Evolutionary conservation across 495 filamentous ascomycete species (phyloP).

Genomic region (Penicillium robsamsonii): DNA sequence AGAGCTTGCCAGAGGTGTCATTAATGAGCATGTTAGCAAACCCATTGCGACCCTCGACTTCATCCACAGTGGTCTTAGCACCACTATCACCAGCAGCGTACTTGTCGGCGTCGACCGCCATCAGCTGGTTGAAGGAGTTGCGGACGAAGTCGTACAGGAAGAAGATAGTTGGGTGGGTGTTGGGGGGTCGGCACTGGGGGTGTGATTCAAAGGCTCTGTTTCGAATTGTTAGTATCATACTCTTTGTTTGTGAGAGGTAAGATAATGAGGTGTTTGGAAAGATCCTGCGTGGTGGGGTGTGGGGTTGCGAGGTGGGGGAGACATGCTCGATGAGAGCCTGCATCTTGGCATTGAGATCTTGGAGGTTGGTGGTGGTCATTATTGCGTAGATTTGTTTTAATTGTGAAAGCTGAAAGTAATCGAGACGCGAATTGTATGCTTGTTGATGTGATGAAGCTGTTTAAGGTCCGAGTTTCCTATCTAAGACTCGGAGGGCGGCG

Average conservation of each 20-base stretch:
- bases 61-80: constrained; percentile 16
- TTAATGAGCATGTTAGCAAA: constrained; percentile 30
- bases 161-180: constrained; percentile 33
- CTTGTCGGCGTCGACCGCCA: constrained; percentile 26
- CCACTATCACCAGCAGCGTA: constrained; percentile 23
- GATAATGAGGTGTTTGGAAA: not conserved
- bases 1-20: constrained; percentile 29
- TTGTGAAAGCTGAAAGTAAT: not conserved
- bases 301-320: not conserved
- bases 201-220: constrained; percentile 33
- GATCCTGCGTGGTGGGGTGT: constrained; percentile 5
- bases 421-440: not conserved
- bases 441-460: constrained; percentile 2
- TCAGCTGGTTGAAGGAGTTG: constrained; percentile 30
- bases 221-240: not conserved
- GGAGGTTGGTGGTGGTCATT: constrained; percentile 15
- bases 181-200: constrained; percentile 31
- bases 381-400: not conserved
- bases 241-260: not conserved
- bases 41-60: constrained; percentile 31
- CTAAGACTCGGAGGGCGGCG: too few relatives aligned
- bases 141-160: constrained; percentile 36
- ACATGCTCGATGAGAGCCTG: constrained; percentile 31
- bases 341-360: constrained; percentile 25
- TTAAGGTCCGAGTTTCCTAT: too few relatives aligned